Evolutionary conservation across 345 rosid species (phyloP), one percentile per base, ranked within the genome.

Genomic region (Murraya paniculata): DNA sequence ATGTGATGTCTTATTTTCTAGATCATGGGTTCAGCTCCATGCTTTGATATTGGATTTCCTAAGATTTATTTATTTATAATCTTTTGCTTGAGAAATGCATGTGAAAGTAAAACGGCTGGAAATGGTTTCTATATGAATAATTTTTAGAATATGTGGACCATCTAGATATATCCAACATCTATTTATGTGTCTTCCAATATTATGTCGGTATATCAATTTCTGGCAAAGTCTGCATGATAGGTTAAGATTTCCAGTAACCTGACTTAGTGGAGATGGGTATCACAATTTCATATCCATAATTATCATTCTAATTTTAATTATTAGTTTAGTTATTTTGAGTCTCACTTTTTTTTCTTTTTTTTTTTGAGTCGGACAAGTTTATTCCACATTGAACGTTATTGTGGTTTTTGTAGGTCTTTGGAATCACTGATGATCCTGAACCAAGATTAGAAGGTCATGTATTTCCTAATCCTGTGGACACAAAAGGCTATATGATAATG

Each of bases 401-500:
- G 53, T 82, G 56, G 73, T 78, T 81, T 35, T 76, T 76, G 39
- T 85, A 96, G 99, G 95, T 96, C 25, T 90, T 96, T 65, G 98
- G 99, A 72, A 92, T 96, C 58, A 89, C 97, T 33, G 81, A 81
- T 79, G 90, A 90, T 81, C 93, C 89, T 76, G 83, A 88, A 78
- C 97, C 99, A 7, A 61, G 93, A 78, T 86, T 96, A 72, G 98
- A 94, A 83, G 98, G 98, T 36, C 97, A 96, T 66, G 90, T 96
- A 64, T 86, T 94, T 67, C 97, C 99, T 24, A 91, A 91, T 85
- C 98, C 98, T 1, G 97, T 94, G 35, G 97, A 96, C 81, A 87
- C 88, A n/a, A 85, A 92, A 73, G 90, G 97, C 80, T 96, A 94
- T 85, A 94, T 94, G 98, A 91, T 94, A 73, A 94, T 96, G 98